These are phyloP conservation scores for Scheffersomyces stambukii DNA, from an alignment of 1,139 yeast species.

Conservation along the genomic window DNA sequence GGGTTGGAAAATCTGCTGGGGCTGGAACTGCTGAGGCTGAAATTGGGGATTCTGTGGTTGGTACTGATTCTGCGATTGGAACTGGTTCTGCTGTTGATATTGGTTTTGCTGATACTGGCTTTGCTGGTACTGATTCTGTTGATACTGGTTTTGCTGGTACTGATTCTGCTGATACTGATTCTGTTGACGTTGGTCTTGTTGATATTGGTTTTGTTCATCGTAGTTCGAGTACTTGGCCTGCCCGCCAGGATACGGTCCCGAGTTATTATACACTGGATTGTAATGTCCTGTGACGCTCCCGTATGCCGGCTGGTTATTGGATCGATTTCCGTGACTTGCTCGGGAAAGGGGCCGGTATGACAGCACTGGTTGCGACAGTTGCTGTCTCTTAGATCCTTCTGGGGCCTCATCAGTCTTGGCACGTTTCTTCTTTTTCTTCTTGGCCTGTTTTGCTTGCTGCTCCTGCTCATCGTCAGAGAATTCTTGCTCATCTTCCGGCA, in stretches of 20 bases:
- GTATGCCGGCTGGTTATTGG: no score
- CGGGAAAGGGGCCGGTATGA: no score
- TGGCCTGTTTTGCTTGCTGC: conserved; percentile 51
- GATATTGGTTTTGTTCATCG: no score
- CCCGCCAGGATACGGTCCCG: no score
- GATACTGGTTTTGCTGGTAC: conserved; percentile 4
- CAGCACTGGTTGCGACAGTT: conserved; percentile 5
- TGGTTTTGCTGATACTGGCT: neutral
- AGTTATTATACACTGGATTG: no score
- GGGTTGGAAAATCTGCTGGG: conserved; percentile 6
- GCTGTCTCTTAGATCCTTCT: conserved; percentile 3
- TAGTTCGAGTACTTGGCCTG: no score
- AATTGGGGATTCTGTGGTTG: no score
- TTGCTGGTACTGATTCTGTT: neutral
- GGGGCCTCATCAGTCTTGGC: conserved; percentile 21
- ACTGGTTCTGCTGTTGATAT: conserved; percentile 1
- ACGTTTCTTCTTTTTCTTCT: conserved; percentile 49
- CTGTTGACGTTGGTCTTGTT: conserved; percentile 8
- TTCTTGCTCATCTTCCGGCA: conserved; percentile 90
- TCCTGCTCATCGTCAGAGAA: conserved; percentile 93
- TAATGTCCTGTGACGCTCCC: no score
- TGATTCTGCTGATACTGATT: conserved; percentile 9
- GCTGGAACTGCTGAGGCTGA: no score
- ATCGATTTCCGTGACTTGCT: no score
- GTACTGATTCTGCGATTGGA: conserved; percentile 4